Percentiles rank a stretch among this genome's conserved stretches.
Evolutionary conservation across 208 protist species (phyloP).

Genomic region (Leishmania lainsoni): DNA sequence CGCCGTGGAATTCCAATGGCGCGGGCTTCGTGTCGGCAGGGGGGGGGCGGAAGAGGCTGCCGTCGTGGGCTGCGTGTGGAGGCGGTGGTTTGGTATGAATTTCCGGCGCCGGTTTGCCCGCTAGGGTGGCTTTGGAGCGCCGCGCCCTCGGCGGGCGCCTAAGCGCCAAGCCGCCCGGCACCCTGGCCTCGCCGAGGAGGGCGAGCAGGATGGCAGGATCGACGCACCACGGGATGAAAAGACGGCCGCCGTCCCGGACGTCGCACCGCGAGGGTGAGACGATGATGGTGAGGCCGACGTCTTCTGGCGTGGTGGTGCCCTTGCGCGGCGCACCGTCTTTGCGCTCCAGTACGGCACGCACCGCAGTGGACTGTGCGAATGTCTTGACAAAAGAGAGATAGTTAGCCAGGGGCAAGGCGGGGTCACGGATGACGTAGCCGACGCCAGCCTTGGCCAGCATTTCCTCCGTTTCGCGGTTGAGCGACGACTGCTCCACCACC

Average conservation of each 20-base stretch:
- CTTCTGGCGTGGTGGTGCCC: constrained; percentile 29
- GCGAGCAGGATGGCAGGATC: constrained; percentile 69
- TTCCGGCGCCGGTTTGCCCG: no score
- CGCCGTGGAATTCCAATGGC: no score
- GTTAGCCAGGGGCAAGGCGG: constrained; percentile 66
- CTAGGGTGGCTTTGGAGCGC: no score
- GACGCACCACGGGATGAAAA: constrained; percentile 82
- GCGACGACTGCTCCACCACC: constrained; percentile 75
- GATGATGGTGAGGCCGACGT: constrained; percentile 62
- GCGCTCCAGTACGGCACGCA: constrained; percentile 49
- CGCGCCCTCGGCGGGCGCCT: no score
- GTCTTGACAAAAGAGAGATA: constrained; percentile 80
- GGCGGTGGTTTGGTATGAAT: no score
- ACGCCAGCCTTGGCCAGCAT: constrained; percentile 56
- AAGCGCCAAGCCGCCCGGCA: no score
- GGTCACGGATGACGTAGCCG: constrained; percentile 73
- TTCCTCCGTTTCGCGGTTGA: constrained; percentile 55
- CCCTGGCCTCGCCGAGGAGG: constrained; percentile 33
- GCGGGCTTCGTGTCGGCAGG: no score
- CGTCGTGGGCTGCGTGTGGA: no score
- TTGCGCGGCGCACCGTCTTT: constrained; percentile 7
- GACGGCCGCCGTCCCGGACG: constrained; percentile 73
- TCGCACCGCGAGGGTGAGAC: constrained; percentile 69
- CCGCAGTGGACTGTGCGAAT: constrained; percentile 54
- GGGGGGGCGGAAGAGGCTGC: no score